A percentile compares a stretch with the other conserved stretches of the same genome.
phyloP scores from a whole-genome alignment of 2,329 filamentous ascomycete species.

The Colletotrichum sojae region DNA sequence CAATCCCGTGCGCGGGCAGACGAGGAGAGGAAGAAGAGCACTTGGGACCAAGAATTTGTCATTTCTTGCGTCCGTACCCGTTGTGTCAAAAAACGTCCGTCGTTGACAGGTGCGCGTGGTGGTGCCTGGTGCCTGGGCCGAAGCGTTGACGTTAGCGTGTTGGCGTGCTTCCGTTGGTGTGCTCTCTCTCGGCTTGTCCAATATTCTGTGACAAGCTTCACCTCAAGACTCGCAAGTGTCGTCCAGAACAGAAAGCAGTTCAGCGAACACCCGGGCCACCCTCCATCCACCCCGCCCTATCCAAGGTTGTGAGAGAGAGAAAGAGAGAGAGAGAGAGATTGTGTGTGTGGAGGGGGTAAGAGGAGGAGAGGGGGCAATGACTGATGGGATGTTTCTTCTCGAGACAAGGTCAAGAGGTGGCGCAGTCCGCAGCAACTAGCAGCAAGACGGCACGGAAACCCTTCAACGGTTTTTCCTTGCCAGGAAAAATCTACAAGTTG shows the following conservation, averaged over 20 bases:
- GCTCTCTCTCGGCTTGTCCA: slow-evolving; percentile 2
- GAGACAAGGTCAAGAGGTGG: slow-evolving; percentile 33
- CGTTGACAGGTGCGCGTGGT: slow-evolving; percentile 22
- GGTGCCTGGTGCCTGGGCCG: neutral
- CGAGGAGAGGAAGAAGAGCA: slow-evolving; percentile 1
- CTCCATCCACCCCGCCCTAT: neutral
- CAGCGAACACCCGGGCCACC: slow-evolving; percentile 13
- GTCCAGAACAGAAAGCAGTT: slow-evolving; percentile 36
- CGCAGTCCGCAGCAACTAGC: slow-evolving; percentile 21
- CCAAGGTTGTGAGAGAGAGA: neutral
- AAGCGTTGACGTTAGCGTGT: neutral
- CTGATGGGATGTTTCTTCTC: slow-evolving; percentile 32
- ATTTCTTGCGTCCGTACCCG: slow-evolving; percentile 16
- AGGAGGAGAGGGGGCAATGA: neutral
- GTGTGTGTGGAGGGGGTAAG: neutral
- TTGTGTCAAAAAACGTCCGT: slow-evolving; percentile 35
- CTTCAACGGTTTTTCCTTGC: slow-evolving; percentile 35
- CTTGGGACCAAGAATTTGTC: slow-evolving; percentile 26
- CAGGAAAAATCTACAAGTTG: slow-evolving; percentile 31
- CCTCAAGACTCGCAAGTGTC: slow-evolving; percentile 39
- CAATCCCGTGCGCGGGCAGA: slow-evolving; percentile 30
- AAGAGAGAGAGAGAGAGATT: too few species aligned
- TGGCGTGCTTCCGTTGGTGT: neutral
- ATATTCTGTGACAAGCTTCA: slow-evolving; percentile 37
- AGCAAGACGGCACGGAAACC: neutral